Conservation (phyloP, 768 basidiomycete species). For the Exsudoporus frostii region DNA sequence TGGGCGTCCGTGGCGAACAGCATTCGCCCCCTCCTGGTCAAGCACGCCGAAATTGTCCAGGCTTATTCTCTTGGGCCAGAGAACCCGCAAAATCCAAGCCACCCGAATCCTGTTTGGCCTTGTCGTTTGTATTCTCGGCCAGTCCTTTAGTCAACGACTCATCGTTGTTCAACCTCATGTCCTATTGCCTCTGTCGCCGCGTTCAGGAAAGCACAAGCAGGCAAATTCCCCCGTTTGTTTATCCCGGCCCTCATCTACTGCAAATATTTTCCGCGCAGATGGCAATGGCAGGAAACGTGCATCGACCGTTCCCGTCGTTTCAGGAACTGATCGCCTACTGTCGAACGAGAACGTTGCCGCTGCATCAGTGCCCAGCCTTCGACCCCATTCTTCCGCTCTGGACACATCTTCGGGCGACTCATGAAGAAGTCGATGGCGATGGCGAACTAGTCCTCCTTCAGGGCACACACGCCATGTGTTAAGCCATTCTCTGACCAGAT, state of each 20-base stretch:
- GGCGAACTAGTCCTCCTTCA: slow-evolving; percentile 31
- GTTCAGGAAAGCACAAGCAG: slow-evolving; percentile 67
- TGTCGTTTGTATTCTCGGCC: slow-evolving; percentile 29
- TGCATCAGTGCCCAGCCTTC: slow-evolving; percentile 9
- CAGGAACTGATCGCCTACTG: slow-evolving; percentile 10
- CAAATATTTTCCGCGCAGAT: slow-evolving; percentile 34
- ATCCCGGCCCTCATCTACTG: no score
- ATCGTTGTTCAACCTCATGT: slow-evolving; percentile 64
- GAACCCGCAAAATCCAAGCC: slow-evolving; percentile 36
- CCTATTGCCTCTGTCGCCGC: slow-evolving; percentile 78
- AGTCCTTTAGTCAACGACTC: slow-evolving; percentile 16
- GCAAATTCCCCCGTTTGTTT: slow-evolving; percentile 60
- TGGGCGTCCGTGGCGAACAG: slow-evolving; percentile 5
- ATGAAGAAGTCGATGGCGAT: slow-evolving; percentile 35
- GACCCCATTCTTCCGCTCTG: slow-evolving; percentile 14
- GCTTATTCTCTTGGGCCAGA: slow-evolving; percentile 33
- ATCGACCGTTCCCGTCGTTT: slow-evolving; percentile 26
- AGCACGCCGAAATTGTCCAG: slow-evolving; percentile 33
- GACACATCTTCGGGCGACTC: slow-evolving; percentile 33
- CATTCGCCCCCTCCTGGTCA: slow-evolving; percentile 13
- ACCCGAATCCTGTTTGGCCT: slow-evolving; percentile 21
- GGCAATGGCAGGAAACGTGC: slow-evolving; percentile 22
- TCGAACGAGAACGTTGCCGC: slow-evolving; percentile 5
- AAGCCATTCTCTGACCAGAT: no score
- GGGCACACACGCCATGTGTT: slow-evolving; percentile 32